Evolutionary conservation across 2,329 filamentous ascomycete genomes (phyloP).

Genomic region (Ascochyta rabiei): DNA sequence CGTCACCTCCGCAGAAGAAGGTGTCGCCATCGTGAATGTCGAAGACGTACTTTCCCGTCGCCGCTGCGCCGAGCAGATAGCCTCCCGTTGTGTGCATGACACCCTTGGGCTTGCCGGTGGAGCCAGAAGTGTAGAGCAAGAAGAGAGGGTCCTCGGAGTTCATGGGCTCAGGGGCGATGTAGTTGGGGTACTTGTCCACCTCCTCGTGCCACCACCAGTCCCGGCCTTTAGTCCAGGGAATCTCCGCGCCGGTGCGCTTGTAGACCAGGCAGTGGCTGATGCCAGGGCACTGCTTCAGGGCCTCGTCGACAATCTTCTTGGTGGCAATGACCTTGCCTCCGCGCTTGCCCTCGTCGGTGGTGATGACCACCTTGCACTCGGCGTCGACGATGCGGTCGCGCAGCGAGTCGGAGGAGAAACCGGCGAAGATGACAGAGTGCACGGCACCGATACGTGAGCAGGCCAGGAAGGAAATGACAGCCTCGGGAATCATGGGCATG

Average conservation of each 20-base stretch:
- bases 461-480: constrained; percentile 86
- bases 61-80: constrained; percentile 90
- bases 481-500: constrained; percentile 98
- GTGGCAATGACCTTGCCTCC: constrained; percentile 97
- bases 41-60: constrained; percentile 97
- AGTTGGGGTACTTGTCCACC: constrained; percentile 93
- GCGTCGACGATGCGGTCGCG: constrained; percentile 94
- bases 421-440: constrained; percentile 97
- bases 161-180: constrained; percentile 87
- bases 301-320: constrained; percentile 99
- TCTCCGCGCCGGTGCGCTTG: constrained; percentile 91
- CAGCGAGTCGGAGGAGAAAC: constrained; percentile 95
- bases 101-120: constrained; percentile 98
- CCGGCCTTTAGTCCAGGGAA: constrained; percentile 86
- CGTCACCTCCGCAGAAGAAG: constrained; percentile 98
- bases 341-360: constrained; percentile 95
- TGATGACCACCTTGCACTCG: constrained; percentile 91
- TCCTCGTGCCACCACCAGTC: constrained; percentile 99
- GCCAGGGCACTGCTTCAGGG: constrained; percentile 91
- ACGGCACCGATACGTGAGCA: constrained; percentile 91
- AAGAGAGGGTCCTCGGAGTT: constrained; percentile 95
- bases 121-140: constrained; percentile 96
- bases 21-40: constrained; percentile 93
- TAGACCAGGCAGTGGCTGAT: constrained; percentile 87
- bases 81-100: constrained; percentile 97